phyloP scores from a whole-genome alignment of 176 grass and related monocot species.

The Oryza australiensis region DNA sequence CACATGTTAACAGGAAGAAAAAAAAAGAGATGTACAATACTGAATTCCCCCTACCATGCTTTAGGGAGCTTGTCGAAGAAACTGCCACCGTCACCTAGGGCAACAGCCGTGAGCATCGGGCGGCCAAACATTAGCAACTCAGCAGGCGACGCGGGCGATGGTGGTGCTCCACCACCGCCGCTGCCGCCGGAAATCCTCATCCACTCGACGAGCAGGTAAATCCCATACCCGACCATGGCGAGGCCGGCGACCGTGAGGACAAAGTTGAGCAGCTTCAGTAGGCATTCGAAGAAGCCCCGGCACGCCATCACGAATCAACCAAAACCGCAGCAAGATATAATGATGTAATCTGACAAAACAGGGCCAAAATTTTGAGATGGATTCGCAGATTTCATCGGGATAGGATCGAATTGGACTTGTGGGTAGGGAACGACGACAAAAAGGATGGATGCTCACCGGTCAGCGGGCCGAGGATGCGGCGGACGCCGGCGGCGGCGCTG shows the following conservation, averaged over 20 bases:
- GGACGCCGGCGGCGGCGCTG: too few species aligned
- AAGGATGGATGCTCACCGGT: neutral
- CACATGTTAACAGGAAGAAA: neutral
- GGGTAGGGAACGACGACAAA: neutral
- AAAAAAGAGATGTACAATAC: neutral
- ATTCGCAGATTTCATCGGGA: neutral
- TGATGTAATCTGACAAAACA: constrained; percentile 24
- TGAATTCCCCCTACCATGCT: constrained; percentile 68
- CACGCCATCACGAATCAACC: constrained; percentile 61
- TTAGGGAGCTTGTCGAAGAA: constrained; percentile 77
- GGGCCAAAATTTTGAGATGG: constrained; percentile 4
- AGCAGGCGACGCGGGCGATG: constrained; percentile 8
- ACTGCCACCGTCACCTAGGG: constrained; percentile 49
- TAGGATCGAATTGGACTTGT: neutral
- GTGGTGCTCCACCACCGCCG: constrained; percentile 25
- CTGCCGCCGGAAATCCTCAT: constrained; percentile 38
- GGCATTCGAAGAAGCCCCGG: constrained; percentile 77
- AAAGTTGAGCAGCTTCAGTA: constrained; percentile 92
- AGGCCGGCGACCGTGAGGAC: constrained; percentile 76
- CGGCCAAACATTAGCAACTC: constrained; percentile 62
- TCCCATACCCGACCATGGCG: constrained; percentile 83
- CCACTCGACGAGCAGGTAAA: constrained; percentile 85
- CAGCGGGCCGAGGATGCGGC: too few species aligned
- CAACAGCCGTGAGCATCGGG: constrained; percentile 61
- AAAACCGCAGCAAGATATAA: neutral